These are phyloP conservation scores for Silene latifolia DNA, from an alignment of 148 eudicot genomes.

Conservation along the genomic window DNA sequence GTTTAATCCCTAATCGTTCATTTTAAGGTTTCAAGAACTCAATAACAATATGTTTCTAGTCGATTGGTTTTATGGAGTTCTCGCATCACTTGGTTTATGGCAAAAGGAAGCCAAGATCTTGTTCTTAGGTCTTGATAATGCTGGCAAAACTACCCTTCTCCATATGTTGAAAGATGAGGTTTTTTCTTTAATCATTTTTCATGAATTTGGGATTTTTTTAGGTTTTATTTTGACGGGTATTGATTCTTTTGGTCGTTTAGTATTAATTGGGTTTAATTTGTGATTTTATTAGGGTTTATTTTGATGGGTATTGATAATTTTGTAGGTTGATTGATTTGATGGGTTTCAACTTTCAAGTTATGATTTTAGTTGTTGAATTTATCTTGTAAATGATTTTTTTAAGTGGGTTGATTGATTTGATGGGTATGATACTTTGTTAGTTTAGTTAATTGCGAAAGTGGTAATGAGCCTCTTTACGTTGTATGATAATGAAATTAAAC, in stretches of 20 bases:
- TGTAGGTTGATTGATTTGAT: too few species aligned
- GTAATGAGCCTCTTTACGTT: too few species aligned
- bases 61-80: conserved; percentile 72
- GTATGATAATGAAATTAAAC: too few species aligned
- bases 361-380: too few species aligned
- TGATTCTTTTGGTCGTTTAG: not conserved
- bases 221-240: conserved; percentile 4
- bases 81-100: conserved; percentile 63
- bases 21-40: conserved; percentile 7
- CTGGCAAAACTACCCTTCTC: conserved; percentile 65
- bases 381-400: not conserved
- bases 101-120: conserved; percentile 63
- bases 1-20: not conserved
- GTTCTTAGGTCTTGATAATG: conserved; percentile 64
- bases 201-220: not conserved
- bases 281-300: conserved; percentile 6
- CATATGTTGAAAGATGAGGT: conserved; percentile 79
- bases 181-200: not conserved
- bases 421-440: not conserved
- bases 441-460: too few species aligned
- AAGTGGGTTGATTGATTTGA: conserved; percentile 6
- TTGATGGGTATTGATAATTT: not conserved
- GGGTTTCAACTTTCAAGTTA: too few species aligned
- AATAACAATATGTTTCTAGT: conserved; percentile 49
- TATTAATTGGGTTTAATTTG: too few species aligned